Evolutionary conservation across 352 stramenopile species (phyloP).

Genomic region (Thalassiosira mediterranea): DNA sequence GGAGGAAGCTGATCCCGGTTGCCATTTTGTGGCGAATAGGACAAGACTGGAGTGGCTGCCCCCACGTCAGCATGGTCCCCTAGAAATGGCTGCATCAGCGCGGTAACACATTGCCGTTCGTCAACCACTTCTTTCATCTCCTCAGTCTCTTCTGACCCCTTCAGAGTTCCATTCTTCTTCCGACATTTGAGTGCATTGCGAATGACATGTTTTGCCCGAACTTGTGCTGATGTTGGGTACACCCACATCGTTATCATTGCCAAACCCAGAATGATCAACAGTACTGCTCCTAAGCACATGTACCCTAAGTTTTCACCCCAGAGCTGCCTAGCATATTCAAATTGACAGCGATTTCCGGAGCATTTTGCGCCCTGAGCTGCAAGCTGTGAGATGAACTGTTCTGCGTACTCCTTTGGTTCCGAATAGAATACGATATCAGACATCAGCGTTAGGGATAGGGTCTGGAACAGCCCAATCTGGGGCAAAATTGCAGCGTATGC

Average conservation of each 20-base stretch:
- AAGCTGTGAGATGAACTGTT: constrained; percentile 41
- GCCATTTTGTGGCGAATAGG: constrained; percentile 1
- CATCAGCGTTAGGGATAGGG: constrained; percentile 40
- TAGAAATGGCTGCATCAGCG: constrained; percentile 33
- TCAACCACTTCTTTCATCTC: constrained; percentile 47
- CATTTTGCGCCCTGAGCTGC: constrained; percentile 32
- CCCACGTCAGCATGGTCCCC: constrained; percentile 4
- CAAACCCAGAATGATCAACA: constrained; percentile 51
- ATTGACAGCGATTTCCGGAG: constrained; percentile 43
- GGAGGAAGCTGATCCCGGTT: constrained; percentile 40
- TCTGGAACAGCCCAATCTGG: constrained; percentile 62
- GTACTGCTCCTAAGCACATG: constrained; percentile 49
- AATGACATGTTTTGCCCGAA: constrained; percentile 31
- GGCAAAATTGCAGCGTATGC: constrained; percentile 42
- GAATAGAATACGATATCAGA: constrained; percentile 58
- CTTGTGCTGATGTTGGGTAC: constrained; percentile 34
- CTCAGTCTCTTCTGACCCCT: constrained; percentile 28
- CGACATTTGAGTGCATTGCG: constrained; percentile 8
- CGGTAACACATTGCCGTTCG: constrained; percentile 32
- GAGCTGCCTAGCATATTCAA: constrained; percentile 36
- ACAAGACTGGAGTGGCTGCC: constrained; percentile 16
- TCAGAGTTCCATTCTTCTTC: not conserved
- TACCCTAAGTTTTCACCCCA: constrained; percentile 44
- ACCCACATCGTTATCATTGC: constrained; percentile 31
- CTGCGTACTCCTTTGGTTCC: constrained; percentile 44